Conservation (phyloP, 148 eudicot genomes). For the Vaccinium myrtillus region DNA sequence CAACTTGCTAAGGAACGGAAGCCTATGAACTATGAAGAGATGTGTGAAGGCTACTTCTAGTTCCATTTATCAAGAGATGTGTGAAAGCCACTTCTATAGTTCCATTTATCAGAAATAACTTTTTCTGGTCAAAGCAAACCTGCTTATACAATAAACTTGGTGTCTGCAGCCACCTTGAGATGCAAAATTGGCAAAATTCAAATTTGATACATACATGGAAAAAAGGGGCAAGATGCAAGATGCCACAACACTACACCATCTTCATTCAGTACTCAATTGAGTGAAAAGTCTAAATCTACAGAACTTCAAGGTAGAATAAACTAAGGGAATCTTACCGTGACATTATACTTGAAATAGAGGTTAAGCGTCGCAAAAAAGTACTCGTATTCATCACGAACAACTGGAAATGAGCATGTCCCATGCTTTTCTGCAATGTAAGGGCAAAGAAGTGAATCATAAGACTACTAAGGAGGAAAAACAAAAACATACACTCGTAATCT, state of each 20-base stretch:
- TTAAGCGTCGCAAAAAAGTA: constrained; percentile 70
- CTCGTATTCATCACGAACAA: constrained; percentile 55
- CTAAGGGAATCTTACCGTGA: constrained; percentile 55
- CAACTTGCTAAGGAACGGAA: neutral
- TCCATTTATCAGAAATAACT: neutral
- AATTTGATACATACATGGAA: neutral
- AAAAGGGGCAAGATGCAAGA: neutral
- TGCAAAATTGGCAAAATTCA: neutral
- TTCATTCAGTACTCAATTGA: neutral
- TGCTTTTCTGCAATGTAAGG: constrained; percentile 70
- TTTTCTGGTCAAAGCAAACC: neutral
- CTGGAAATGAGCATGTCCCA: constrained; percentile 82
- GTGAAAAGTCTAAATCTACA: neutral
- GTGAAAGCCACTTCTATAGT: neutral
- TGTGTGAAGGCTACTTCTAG: neutral
- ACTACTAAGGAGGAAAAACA: neutral
- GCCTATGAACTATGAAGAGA: neutral
- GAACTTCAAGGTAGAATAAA: neutral
- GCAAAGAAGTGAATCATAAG: constrained; percentile 18
- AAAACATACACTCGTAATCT: neutral
- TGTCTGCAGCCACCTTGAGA: neutral
- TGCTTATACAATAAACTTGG: neutral
- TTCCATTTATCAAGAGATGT: too few species aligned
- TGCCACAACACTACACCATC: neutral
- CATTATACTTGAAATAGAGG: constrained; percentile 83